Percentiles rank a stretch among this genome's conserved stretches.
These are phyloP conservation scores for Phylloporus arenicola DNA, from an alignment of 768 basidiomycete genomes.

Conservation along the genomic window DNA sequence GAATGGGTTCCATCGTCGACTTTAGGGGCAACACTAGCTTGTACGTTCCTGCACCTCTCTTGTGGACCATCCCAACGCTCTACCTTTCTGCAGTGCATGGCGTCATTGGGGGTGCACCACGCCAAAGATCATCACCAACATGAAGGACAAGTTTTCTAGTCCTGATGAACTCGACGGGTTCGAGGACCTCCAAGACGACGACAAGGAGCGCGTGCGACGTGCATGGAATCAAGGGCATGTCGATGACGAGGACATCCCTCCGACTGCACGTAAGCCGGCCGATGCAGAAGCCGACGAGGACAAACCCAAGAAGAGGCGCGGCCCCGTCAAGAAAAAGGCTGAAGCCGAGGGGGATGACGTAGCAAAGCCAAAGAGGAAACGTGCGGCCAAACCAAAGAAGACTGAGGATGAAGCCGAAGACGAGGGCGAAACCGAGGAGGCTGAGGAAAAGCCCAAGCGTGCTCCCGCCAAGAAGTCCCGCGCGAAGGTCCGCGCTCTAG, in stretches of 20 bases:
- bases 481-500: constrained; percentile 29
- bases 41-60: constrained; percentile 35
- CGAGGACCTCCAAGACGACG: constrained; percentile 63
- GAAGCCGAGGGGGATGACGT: constrained; percentile 33
- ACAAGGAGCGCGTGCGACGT: constrained; percentile 62
- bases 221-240: constrained; percentile 79
- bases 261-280: constrained; percentile 56
- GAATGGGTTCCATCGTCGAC: constrained; percentile 72
- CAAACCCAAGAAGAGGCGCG: constrained; percentile 50
- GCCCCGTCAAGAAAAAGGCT: constrained; percentile 32
- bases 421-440: constrained; percentile 30
- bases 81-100: constrained; percentile 52
- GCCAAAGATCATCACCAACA: constrained; percentile 58
- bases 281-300: constrained; percentile 47
- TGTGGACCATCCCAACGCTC: background rate
- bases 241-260: constrained; percentile 79
- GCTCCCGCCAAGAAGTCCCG: constrained; percentile 33
- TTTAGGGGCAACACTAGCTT: constrained; percentile 64
- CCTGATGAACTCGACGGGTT: constrained; percentile 80
- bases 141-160: constrained; percentile 55
- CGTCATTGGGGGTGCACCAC: constrained; percentile 91
- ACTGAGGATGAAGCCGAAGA: constrained; percentile 31
- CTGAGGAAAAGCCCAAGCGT: constrained; percentile 28
- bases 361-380: constrained; percentile 34
- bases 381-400: constrained; percentile 29